These are phyloP conservation scores for Coemansia sp. DNA, from an alignment of 192 early-diverging fungal species.

Conservation along the genomic window DNA sequence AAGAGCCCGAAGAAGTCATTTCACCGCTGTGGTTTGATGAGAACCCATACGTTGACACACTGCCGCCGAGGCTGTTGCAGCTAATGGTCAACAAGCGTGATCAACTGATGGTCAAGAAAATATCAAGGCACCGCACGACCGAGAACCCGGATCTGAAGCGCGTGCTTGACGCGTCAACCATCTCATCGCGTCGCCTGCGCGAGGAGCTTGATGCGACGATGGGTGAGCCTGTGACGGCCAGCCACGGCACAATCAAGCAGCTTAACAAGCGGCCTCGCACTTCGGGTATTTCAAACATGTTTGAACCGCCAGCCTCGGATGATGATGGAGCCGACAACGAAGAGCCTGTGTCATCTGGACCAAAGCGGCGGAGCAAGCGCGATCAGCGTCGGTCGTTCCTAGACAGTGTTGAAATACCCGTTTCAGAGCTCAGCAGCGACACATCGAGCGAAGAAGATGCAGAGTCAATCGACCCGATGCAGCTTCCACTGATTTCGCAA, in stretches of 20 bases:
- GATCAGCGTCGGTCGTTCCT: conserved; percentile 32
- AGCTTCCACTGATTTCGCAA: conserved; percentile 25
- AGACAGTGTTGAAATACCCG: conserved; percentile 37
- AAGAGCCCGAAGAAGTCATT: conserved; percentile 1
- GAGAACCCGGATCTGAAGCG: conserved; percentile 46
- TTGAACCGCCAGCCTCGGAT: conserved; percentile 6
- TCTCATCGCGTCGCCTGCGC: conserved; percentile 37
- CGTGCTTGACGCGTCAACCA: conserved; percentile 28
- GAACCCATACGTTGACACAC: conserved; percentile 29
- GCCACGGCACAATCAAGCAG: conserved; percentile 42
- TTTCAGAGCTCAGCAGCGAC: conserved; percentile 19
- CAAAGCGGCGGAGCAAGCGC: neutral
- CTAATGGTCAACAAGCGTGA: conserved; percentile 37
- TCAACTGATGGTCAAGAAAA: conserved; percentile 23
- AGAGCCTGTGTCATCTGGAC: neutral
- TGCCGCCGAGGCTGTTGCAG: conserved; percentile 23
- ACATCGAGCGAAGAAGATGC: neutral
- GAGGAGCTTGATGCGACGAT: conserved; percentile 35
- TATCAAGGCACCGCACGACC: conserved; percentile 9
- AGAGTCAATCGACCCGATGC: neutral
- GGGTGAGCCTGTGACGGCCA: neutral
- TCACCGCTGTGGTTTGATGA: conserved; percentile 38
- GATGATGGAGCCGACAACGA: conserved; percentile 7
- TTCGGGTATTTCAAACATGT: conserved; percentile 20
- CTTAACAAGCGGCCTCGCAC: conserved; percentile 38